A percentile compares a stretch with the other conserved stretches of the same genome.
Conservation (phyloP, 192 early-diverging fungal genomes). For the Dispira simplex region DNA sequence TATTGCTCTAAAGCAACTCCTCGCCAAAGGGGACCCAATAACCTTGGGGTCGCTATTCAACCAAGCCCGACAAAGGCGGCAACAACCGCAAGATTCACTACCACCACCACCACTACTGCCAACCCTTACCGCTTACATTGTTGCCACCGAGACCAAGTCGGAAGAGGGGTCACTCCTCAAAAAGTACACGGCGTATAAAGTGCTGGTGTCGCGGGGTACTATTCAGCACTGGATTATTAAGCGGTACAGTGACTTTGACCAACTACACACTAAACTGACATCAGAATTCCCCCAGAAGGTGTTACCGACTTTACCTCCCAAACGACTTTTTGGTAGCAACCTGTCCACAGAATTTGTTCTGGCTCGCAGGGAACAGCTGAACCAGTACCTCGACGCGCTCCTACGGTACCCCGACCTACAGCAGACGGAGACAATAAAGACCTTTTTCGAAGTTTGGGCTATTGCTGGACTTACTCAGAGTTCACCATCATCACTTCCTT, state of each 20-base stretch:
- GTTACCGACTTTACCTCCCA: slow-evolving; percentile 19
- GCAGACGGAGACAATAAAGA: slow-evolving; percentile 20
- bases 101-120: slow-evolving; percentile 11
- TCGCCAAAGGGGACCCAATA: slow-evolving; percentile 5
- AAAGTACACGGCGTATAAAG: slow-evolving; percentile 21
- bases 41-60: slow-evolving; percentile 3
- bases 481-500: slow-evolving; percentile 6
- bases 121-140: slow-evolving; percentile 26
- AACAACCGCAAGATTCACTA: slow-evolving; percentile 15
- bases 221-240: slow-evolving; percentile 26
- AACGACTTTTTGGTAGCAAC: slow-evolving; percentile 17
- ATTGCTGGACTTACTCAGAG: slow-evolving; percentile 12
- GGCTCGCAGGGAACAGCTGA: slow-evolving; percentile 25
- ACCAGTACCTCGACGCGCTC: slow-evolving; percentile 22
- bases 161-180: slow-evolving; percentile 14
- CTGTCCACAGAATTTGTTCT: slow-evolving; percentile 21
- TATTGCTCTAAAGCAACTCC: slow-evolving; percentile 1
- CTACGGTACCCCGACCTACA: slow-evolving; percentile 24
- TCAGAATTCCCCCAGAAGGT: slow-evolving; percentile 13
- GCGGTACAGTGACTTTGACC: slow-evolving; percentile 28
- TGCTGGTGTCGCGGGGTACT: slow-evolving; percentile 25
- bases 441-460: slow-evolving; percentile 19
- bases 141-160: slow-evolving; percentile 24
- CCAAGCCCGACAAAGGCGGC: background rate
- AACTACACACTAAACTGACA: slow-evolving; percentile 17